Conservation (phyloP, 225 moss, liverwort and hornwort genomes). For the Straminergon stramineum region DNA sequence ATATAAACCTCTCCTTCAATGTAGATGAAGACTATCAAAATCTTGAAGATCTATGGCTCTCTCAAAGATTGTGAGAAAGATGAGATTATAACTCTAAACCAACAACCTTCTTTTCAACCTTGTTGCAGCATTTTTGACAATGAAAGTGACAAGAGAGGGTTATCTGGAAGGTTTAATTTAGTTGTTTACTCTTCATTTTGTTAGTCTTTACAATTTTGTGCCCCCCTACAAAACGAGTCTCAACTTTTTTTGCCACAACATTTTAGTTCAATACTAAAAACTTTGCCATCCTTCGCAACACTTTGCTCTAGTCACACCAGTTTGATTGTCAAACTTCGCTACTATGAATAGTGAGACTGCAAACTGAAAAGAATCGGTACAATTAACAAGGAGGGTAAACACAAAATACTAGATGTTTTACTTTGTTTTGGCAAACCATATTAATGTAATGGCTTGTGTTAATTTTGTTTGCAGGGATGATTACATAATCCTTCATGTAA, state of each 20-base stretch:
- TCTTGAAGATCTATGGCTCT: neutral
- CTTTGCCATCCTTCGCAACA: neutral
- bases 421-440: neutral
- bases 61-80: neutral
- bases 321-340: neutral
- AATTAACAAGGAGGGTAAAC: neutral
- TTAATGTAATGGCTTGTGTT: neutral
- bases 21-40: neutral
- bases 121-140: neutral
- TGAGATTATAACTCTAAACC: neutral
- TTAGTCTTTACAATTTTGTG: neutral
- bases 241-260: neutral
- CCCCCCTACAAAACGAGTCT: too few species aligned
- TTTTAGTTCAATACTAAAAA: neutral
- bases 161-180: neutral
- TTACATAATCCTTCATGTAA: constrained; percentile 55
- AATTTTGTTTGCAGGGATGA: constrained; percentile 56
- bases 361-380: neutral
- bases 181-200: too few species aligned
- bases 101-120: neutral
- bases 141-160: neutral
- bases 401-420: too few species aligned
- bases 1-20: neutral
- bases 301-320: neutral
- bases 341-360: neutral